A percentile compares a stretch with the other conserved stretches of the same genome.
Conservation (phyloP, 2,329 filamentous ascomycete genomes). For the Penicillium paneum region DNA sequence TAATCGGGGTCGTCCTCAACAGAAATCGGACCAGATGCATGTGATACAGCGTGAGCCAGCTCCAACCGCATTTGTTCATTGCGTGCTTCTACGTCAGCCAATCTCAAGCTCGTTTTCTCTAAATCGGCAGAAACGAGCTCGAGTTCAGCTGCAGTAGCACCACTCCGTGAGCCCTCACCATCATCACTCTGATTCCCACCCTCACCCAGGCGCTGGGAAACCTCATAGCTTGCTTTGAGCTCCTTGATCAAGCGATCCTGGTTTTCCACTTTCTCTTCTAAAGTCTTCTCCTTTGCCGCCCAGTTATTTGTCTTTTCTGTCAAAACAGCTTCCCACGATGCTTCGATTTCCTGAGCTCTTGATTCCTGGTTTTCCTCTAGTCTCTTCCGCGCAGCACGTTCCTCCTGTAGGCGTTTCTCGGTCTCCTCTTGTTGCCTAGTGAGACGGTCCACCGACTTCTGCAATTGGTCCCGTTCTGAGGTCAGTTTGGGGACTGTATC, state of each 20-base stretch:
- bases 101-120: conserved; percentile 78
- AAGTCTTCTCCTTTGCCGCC: conserved; percentile 83
- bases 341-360: conserved; percentile 84
- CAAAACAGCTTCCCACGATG: conserved; percentile 83
- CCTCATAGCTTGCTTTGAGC: conserved; percentile 95
- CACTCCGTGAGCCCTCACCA: conserved; percentile 60
- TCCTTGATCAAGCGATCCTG: conserved; percentile 91
- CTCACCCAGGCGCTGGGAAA: conserved; percentile 79
- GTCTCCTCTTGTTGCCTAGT: conserved; percentile 79
- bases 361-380: conserved; percentile 73
- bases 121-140: conserved; percentile 91
- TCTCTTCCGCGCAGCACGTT: conserved; percentile 68
- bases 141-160: conserved; percentile 81
- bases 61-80: conserved; percentile 92
- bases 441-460: conserved; percentile 70
- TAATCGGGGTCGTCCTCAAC: conserved; percentile 88
- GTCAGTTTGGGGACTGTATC: conserved; percentile 86
- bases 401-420: conserved; percentile 74
- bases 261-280: conserved; percentile 92
- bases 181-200: conserved; percentile 64
- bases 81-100: conserved; percentile 87
- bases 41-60: conserved; percentile 81
- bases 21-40: conserved; percentile 55
- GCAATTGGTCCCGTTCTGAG: conserved; percentile 85
- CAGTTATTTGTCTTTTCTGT: conserved; percentile 96